Conservation (phyloP, 495 filamentous ascomycete species). For the Penicillium odoratum region DNA sequence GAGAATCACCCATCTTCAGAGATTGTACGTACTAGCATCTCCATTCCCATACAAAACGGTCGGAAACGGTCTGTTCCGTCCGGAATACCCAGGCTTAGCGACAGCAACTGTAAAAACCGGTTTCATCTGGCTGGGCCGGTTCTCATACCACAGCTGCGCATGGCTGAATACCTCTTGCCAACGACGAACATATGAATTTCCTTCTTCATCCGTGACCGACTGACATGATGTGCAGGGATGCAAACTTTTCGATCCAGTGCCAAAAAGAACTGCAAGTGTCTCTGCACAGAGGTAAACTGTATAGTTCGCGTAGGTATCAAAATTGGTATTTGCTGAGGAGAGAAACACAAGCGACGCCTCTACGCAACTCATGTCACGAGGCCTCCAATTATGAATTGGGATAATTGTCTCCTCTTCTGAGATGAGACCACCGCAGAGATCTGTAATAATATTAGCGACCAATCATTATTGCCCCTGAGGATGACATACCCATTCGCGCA, state of each 20-base stretch:
- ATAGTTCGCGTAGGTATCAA: conserved; percentile 42
- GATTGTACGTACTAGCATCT: conserved; percentile 32
- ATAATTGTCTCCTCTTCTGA: conserved; percentile 41
- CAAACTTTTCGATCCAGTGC: conserved; percentile 11
- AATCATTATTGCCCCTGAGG: not conserved
- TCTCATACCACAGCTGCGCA: conserved; percentile 39
- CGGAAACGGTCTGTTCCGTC: conserved; percentile 28
- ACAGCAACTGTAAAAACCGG: conserved; percentile 26
- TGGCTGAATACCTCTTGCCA: conserved; percentile 39
- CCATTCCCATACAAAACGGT: conserved; percentile 42
- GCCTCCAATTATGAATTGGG: conserved; percentile 35
- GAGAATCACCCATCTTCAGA: not conserved
- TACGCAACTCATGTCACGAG: conserved; percentile 25
- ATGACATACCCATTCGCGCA: conserved; percentile 43
- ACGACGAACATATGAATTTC: conserved; percentile 24
- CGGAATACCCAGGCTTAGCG: conserved; percentile 12
- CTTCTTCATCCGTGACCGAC: conserved; percentile 24
- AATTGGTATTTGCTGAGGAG: conserved; percentile 25
- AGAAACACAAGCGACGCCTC: conserved; percentile 31
- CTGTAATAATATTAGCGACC: conserved; percentile 9
- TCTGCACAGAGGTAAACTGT: conserved; percentile 46
- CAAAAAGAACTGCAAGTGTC: conserved; percentile 37
- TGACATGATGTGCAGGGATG: conserved; percentile 22
- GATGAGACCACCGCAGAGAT: conserved; percentile 47
- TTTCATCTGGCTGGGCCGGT: conserved; percentile 43